A percentile compares a stretch with the other conserved stretches of the same genome.
Conservation (phyloP, 2,329 filamentous ascomycete species). For the Acrocalymma vagum region DNA sequence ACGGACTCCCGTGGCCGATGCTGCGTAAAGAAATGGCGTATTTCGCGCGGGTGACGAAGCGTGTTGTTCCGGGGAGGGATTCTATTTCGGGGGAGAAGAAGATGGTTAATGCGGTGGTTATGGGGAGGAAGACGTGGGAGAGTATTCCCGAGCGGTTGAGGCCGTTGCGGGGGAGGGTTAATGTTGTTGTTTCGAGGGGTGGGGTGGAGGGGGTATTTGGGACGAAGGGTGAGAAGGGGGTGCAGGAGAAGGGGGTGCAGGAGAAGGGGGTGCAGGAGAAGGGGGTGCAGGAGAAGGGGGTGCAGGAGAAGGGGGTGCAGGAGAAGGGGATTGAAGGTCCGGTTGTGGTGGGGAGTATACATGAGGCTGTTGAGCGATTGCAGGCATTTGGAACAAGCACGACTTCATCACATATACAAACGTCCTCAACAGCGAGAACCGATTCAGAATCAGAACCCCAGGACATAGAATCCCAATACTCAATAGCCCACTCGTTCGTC, state of each 20-base stretch:
- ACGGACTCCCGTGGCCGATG: constrained; percentile 86
- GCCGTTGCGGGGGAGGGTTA: constrained; percentile 80
- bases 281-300: constrained; percentile 1
- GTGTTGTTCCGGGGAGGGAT: constrained; percentile 52
- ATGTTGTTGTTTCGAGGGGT: constrained; percentile 78
- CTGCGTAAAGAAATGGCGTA: constrained; percentile 93
- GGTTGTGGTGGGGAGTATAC: constrained; percentile 67
- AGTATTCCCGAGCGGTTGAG: constrained; percentile 82
- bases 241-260: constrained; percentile 1
- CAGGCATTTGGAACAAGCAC: constrained; percentile 14
- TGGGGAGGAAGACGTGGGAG: constrained; percentile 98
- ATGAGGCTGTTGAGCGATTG: constrained; percentile 11
- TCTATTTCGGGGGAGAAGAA: constrained; percentile 4
- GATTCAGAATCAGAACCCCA: too few species aligned
- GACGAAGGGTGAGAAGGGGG: constrained; percentile 13
- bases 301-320: not conserved
- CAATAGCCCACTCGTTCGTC: constrained; percentile 68
- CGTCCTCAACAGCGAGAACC: too few species aligned
- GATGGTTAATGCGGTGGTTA: constrained; percentile 75
- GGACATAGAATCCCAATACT: not conserved
- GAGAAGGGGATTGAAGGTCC: constrained; percentile 53
- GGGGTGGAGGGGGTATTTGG: constrained; percentile 22
- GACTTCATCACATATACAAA: too few species aligned
- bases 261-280: constrained; percentile 3
- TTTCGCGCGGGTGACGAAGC: constrained; percentile 88